phyloP scores from a whole-genome alignment of 768 basidiomycete genomes.

The Pleurotus tuber-regium region DNA sequence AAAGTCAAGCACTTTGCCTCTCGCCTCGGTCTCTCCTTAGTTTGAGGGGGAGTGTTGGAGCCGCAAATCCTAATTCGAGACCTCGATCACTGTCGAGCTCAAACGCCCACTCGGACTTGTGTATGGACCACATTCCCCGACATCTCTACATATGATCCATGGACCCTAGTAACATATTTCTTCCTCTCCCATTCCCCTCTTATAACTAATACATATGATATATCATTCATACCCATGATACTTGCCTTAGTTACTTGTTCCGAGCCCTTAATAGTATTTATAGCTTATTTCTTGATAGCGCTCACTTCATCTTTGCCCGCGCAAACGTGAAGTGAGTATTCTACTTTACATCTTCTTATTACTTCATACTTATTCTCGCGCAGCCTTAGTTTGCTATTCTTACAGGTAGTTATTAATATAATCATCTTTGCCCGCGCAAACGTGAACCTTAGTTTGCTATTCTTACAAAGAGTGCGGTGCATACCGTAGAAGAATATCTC shows the following conservation, averaged over 20 bases:
- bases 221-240: background rate
- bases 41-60: conserved; percentile 10
- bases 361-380: background rate
- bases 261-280: background rate
- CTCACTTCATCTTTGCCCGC: background rate
- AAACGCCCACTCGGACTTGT: background rate
- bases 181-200: background rate
- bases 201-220: background rate
- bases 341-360: background rate
- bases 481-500: too few species aligned
- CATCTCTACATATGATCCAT: background rate
- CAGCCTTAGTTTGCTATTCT: background rate
- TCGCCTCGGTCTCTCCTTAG: conserved; percentile 1
- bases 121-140: background rate
- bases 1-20: conserved; percentile 10
- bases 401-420: background rate
- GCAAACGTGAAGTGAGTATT: background rate
- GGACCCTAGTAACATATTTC: background rate
- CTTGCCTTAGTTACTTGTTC: background rate
- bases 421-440: background rate
- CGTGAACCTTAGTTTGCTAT: background rate
- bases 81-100: background rate
- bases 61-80: background rate
- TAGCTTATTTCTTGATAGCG: background rate
- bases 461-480: too few species aligned